Conservation (phyloP, 352 stramenopile genomes). For the Pythium dissotocum region DNA sequence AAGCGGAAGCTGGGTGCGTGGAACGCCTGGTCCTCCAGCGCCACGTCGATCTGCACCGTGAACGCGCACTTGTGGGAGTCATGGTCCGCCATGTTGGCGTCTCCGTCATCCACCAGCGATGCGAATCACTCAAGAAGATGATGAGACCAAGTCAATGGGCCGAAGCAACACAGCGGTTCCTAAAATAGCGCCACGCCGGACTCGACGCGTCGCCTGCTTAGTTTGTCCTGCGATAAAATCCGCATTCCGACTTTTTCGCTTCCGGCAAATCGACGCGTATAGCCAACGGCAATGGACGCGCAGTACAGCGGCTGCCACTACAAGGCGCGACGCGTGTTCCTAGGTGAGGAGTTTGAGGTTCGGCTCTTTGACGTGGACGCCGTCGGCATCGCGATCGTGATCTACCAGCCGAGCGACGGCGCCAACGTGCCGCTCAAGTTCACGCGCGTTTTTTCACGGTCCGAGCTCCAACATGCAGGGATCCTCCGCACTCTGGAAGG, state of each 20-base stretch:
- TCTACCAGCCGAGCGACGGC: conserved; percentile 37
- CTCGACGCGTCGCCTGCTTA: neutral
- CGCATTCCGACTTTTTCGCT: neutral
- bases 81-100: conserved; percentile 8
- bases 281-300: conserved; percentile 33
- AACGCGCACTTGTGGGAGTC: conserved; percentile 53
- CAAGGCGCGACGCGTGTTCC: conserved; percentile 59
- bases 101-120: conserved; percentile 4
- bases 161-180: neutral
- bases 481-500: conserved; percentile 64
- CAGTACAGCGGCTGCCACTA: conserved; percentile 62
- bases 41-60: conserved; percentile 60
- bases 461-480: conserved; percentile 45
- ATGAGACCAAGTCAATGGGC: neutral
- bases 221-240: neutral
- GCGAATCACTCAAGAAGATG: neutral
- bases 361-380: conserved; percentile 74
- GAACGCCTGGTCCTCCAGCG: conserved; percentile 41
- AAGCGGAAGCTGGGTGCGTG: conserved; percentile 64
- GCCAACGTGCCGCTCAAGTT: conserved; percentile 50
- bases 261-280: neutral
- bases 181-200: neutral
- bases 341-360: conserved; percentile 68
- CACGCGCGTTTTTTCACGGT: conserved; percentile 55
- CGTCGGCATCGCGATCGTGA: conserved; percentile 58